A percentile compares a stretch with the other conserved stretches of the same genome.
phyloP scores from a whole-genome alignment of 805 yeast species.

The Zygosaccharomyces siamensis region DNA sequence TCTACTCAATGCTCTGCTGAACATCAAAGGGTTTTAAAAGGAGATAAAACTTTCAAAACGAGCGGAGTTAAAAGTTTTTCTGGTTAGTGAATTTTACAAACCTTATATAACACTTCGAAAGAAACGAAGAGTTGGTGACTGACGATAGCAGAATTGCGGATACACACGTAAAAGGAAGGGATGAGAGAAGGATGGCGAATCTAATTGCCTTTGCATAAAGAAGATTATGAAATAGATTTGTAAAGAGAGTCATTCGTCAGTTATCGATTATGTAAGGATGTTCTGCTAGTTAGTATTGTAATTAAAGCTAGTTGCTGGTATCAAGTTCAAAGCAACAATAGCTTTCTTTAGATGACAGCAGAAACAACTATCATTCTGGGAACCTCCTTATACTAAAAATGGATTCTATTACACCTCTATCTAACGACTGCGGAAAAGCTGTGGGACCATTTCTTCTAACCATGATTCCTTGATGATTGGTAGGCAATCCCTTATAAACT shows the following conservation, averaged over 20 bases:
- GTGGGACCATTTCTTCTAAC: conserved; percentile 73
- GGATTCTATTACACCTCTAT: not conserved
- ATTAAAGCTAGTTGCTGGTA: not conserved
- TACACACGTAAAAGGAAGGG: not conserved
- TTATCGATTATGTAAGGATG: conserved; percentile 3
- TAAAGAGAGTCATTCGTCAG: not conserved
- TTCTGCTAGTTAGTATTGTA: not conserved
- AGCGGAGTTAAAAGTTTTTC: not conserved
- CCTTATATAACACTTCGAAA: not conserved
- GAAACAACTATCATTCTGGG: not conserved
- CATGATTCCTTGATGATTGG: conserved; percentile 65
- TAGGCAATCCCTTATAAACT: conserved; percentile 79
- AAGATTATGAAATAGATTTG: not conserved
- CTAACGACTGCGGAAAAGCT: conserved; percentile 32
- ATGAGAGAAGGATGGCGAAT: not conserved
- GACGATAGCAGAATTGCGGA: not conserved
- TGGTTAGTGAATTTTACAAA: not conserved
- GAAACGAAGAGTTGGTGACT: not conserved
- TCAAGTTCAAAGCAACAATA: not conserved
- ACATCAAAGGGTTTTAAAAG: not conserved
- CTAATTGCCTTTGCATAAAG: not conserved
- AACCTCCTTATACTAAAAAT: not conserved
- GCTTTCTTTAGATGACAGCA: not conserved
- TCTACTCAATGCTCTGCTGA: conserved; percentile 1
- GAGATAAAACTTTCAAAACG: no score